Conservation (phyloP, 2,329 filamentous ascomycete species). For the Chrysoporthe puriensis region DNA sequence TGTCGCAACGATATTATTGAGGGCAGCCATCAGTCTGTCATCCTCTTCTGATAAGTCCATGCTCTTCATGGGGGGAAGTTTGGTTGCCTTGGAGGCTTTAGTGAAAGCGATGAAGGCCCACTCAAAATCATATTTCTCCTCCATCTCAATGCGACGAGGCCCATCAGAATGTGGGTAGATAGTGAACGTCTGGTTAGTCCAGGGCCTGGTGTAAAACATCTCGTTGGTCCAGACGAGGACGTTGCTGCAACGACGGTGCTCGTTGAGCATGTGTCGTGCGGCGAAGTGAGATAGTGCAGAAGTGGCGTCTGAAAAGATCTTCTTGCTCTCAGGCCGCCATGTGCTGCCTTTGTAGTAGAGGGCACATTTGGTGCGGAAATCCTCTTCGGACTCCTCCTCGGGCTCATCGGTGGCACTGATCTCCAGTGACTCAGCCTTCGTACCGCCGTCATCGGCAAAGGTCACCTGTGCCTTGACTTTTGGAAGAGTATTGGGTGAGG, state of each 20-base stretch:
- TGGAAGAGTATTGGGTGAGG: neutral
- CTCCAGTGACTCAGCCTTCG: neutral
- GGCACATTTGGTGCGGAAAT: slow-evolving; percentile 10
- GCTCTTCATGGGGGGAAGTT: neutral
- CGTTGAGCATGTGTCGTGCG: slow-evolving; percentile 11
- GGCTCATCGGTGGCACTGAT: neutral
- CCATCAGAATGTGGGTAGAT: slow-evolving; percentile 21
- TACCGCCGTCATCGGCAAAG: neutral
- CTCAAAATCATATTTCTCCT: slow-evolving; percentile 11
- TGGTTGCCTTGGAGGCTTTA: slow-evolving; percentile 6
- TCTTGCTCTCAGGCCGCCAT: slow-evolving; percentile 14
- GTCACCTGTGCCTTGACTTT: neutral
- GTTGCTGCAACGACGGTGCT: slow-evolving; percentile 13
- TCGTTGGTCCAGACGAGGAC: slow-evolving; percentile 23
- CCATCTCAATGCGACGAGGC: slow-evolving; percentile 7
- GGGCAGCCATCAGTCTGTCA: slow-evolving; percentile 10
- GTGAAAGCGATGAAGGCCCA: slow-evolving; percentile 28
- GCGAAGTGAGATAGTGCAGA: slow-evolving; percentile 21
- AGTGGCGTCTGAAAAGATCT: slow-evolving; percentile 14
- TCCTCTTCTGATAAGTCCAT: neutral
- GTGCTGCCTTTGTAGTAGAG: slow-evolving; percentile 21
- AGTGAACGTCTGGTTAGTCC: slow-evolving; percentile 21
- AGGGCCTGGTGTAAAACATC: slow-evolving; percentile 6
- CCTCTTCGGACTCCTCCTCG: neutral
- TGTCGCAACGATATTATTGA: slow-evolving; percentile 2